Base-by-base conservation (phyloP, 2,329 filamentous ascomycete genomes). In the Penicillium sp. region DNA sequence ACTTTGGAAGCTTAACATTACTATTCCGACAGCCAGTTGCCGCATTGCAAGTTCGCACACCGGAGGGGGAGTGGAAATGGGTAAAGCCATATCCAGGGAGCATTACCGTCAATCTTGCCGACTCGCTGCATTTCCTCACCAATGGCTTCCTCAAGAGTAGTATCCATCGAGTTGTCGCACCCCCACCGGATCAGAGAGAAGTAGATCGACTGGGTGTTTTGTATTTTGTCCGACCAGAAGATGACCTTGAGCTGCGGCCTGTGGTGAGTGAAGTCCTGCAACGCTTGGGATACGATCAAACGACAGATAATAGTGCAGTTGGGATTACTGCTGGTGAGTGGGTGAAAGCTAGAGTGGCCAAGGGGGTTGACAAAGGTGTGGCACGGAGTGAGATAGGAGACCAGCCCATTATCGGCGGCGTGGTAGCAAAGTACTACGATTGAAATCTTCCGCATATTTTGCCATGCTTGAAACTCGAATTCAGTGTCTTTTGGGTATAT, bases 11-110 rank as follows among this genome's bases (percentile, higher is more conserved):
- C 0, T 68, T 83, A 1, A 84, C 82, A 0, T 65, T 84, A 1
- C 71, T 84, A 0, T 84, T 84, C 70, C 73, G 80, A 2, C 82
- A 84, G 57, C 82, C 82, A 0, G 77, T 84, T 0, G 81, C 81
- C 0, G 81, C 76, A 0, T 71, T 84, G 2, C 82, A 84, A 63
- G 79, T 84, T 30, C 76, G 76, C 9, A 74, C 72, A 5, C 67
- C 72, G 0, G 73, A 75, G 0, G 74, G 74, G 1, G 58, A 75
- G 1, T 82, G 79, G 79, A 79, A 77, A 43, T 81, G 74, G 67
- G 78, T 79, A 0, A 75, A 74, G 47, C 75, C 78, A 0, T 69
- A 76, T 1, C 71, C 77, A 0, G 79, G 73, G 0, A 79, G 73
- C 13, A 72, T 81, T 18, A 79, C 77, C 0, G 78, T 81, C 6